Percentiles rank a stretch among this genome's conserved stretches.
These are phyloP conservation scores for Chaetomium sp. DNA, from an alignment of 2,329 filamentous ascomycete genomes.

Conservation along the genomic window DNA sequence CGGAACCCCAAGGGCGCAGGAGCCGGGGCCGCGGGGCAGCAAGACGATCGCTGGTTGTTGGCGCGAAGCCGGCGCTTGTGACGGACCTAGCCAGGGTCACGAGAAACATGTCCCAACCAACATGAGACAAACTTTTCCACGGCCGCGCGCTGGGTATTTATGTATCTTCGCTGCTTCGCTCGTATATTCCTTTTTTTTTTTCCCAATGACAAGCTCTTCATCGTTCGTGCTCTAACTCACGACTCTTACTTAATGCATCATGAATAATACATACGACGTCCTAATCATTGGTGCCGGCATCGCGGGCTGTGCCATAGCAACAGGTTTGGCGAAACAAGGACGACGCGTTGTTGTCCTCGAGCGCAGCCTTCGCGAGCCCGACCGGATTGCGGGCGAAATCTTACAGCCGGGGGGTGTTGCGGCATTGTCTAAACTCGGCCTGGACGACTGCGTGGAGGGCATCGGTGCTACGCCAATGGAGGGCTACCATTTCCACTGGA, in stretches of 20 bases:
- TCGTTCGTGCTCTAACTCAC: too few species aligned
- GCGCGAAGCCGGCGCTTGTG: too few species aligned
- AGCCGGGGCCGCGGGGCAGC: too few species aligned
- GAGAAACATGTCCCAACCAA: too few species aligned
- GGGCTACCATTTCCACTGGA: slow-evolving; percentile 15
- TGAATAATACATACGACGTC: background rate
- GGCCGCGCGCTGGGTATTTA: too few species aligned
- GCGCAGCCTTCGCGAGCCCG: slow-evolving; percentile 8
- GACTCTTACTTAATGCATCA: background rate
- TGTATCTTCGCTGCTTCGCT: too few species aligned
- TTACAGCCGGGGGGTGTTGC: slow-evolving; percentile 14
- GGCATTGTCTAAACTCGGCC: slow-evolving; percentile 2
- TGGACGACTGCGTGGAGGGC: slow-evolving; percentile 6
- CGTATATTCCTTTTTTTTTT: too few species aligned
- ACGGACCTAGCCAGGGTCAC: too few species aligned
- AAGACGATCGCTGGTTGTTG: too few species aligned
- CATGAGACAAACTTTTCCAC: too few species aligned
- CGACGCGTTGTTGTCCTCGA: slow-evolving; percentile 10
- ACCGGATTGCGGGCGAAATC: slow-evolving; percentile 15
- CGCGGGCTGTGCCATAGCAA: slow-evolving; percentile 7
- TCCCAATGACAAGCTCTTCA: too few species aligned
- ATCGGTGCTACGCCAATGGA: slow-evolving; percentile 14
- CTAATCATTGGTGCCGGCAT: slow-evolving; percentile 13
- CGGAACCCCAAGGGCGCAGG: too few species aligned
- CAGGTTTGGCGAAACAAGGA: slow-evolving; percentile 7